Evolutionary conservation across 1,284 basidiomycete species (phyloP), one percentile per base, ranked within the genome.

Genomic region (Sporisorium reilianum): DNA sequence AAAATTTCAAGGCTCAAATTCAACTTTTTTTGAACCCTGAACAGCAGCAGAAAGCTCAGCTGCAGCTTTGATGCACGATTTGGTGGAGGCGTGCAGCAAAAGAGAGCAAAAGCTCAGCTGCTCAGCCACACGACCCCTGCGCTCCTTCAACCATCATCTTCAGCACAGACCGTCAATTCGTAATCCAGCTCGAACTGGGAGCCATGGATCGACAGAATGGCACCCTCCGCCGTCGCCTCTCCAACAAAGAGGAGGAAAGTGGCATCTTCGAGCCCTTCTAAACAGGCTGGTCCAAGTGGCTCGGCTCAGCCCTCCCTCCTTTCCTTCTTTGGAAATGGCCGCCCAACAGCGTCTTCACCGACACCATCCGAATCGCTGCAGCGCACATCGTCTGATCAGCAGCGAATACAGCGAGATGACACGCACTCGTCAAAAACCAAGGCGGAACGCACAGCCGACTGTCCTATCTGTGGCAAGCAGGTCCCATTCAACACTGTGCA

Each of bases 261-360:
- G 7, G 51, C 60, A 10, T 61, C 62, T 4, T 57, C 62, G n/a
- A 67, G 70, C 41, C 71, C 71, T 11, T 54, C 61, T 41, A 74
- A 74, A 23, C 60, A 64, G 18, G 49, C 57, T 5, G 55, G 50
- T 36, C 49, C 59, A 3, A 61, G 42, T 36, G 57, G 54, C 36
- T 25, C 60, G 25, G 70, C 64, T 30, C 71, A 74, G 45, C 65
- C 71, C 22, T 74, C 71, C 6, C 71, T 74, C n/a, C 54, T 68
- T 3, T 55, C 71, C 7, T 74, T 74, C 48, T 74, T 74, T 32
- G 45, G 45, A n/a, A 74, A 62, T 25, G 65, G 48, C 5, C 53
- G 28, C 6, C 49, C 66, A 20, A 38, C 51, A 42, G 52, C 56
- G n/a, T 25, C 49, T 5, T 49, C 57, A 22, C 38, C 50, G 11